Evolutionary conservation across 169 alveolate genomes (phyloP).

Genomic region (Cryptosporidium muris): DNA sequence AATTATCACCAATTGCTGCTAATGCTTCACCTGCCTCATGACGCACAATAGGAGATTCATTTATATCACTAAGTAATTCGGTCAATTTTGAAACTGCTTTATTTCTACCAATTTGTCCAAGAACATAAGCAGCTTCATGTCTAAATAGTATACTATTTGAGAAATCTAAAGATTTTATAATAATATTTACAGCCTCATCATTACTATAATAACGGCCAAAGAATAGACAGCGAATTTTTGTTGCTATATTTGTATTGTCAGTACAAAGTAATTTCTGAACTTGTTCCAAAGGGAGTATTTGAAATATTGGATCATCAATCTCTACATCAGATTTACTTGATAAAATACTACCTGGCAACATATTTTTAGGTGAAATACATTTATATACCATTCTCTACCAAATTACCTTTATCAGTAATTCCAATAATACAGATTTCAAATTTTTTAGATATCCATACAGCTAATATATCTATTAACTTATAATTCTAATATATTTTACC

Average conservation of each 20-base stretch:
- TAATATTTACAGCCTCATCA: slow-evolving; percentile 41
- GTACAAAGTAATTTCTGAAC: slow-evolving; percentile 11
- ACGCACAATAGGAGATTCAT: slow-evolving; percentile 87
- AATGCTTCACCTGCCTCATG: slow-evolving; percentile 85
- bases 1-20: slow-evolving; percentile 76
- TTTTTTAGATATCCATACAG: too few relatives aligned
- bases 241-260: slow-evolving; percentile 28
- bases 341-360: slow-evolving; percentile 42
- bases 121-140: slow-evolving; percentile 90
- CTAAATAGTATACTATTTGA: slow-evolving; percentile 75
- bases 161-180: slow-evolving; percentile 24
- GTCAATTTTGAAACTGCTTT: slow-evolving; percentile 77
- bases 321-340: slow-evolving; percentile 15
- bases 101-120: slow-evolving; percentile 86
- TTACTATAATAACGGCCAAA: slow-evolving; percentile 62
- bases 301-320: slow-evolving; percentile 28
- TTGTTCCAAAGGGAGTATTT: slow-evolving; percentile 23
- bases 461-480: too few relatives aligned
- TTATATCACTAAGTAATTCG: slow-evolving; percentile 78
- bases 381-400: neutral
- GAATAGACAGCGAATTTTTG: slow-evolving; percentile 56
- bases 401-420: neutral
- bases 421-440: neutral
- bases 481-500: neutral
- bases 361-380: slow-evolving; percentile 29